A percentile compares a stretch with the other conserved stretches of the same genome.
phyloP scores from a whole-genome alignment of 176 grass and related monocot genomes.

The Luzula sylvatica region DNA sequence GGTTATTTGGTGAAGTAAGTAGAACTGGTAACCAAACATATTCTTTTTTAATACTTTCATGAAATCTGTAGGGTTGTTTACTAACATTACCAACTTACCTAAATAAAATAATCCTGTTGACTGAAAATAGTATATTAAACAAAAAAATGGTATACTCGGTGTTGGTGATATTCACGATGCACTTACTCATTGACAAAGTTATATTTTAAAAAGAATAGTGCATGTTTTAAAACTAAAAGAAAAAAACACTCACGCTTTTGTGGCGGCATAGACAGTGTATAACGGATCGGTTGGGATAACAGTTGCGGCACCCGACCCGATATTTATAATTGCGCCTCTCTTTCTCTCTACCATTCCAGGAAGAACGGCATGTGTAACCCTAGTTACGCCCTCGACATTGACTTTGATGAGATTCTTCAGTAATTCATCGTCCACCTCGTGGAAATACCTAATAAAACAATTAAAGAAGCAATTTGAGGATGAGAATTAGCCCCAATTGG shows the following conservation, averaged over 20 bases:
- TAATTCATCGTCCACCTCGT: conserved; percentile 89
- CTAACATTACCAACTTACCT: conserved; percentile 15
- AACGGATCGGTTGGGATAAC: conserved; percentile 74
- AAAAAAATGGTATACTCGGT: background rate
- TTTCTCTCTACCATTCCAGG: conserved; percentile 76
- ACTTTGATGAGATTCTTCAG: conserved; percentile 58
- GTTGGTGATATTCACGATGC: conserved; percentile 8
- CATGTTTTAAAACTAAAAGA: background rate
- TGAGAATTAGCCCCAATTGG: background rate
- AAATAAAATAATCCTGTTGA: too few relatives aligned
- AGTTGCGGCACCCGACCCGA: conserved; percentile 65
- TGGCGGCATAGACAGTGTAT: conserved; percentile 83
- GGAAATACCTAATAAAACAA: conserved; percentile 48
- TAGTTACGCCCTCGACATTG: conserved; percentile 75
- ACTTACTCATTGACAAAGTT: too few relatives aligned
- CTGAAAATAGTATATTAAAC: too few relatives aligned
- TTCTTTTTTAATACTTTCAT: background rate
- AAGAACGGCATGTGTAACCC: conserved; percentile 75
- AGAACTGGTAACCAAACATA: background rate
- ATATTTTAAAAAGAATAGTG: conserved; percentile 13
- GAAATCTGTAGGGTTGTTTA: conserved; percentile 13
- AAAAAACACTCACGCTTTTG: conserved; percentile 52
- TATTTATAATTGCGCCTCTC: conserved; percentile 83
- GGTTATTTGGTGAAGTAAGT: background rate
- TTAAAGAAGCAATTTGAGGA: background rate